phyloP scores from a whole-genome alignment of 805 yeast species.

The Cyberlindnera japonica region DNA sequence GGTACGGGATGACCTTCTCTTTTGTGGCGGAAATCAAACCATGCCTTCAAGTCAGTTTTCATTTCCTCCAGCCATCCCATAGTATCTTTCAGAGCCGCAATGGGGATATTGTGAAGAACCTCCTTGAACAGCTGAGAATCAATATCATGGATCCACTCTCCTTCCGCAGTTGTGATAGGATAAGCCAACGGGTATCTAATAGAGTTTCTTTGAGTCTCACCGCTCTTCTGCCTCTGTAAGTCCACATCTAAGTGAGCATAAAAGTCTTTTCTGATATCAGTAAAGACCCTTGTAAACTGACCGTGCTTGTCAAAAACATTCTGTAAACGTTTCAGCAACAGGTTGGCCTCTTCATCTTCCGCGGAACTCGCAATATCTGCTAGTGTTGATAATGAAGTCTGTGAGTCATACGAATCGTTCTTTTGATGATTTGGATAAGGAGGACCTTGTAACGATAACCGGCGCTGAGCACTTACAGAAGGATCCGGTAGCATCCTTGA shows the following conservation, averaged over 20 bases:
- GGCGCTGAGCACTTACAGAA: slow-evolving; percentile 3
- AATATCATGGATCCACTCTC: not conserved
- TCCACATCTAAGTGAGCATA: slow-evolving; percentile 8
- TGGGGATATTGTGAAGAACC: slow-evolving; percentile 8
- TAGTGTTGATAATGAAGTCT: slow-evolving; percentile 22
- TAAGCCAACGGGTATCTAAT: not conserved
- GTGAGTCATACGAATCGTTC: slow-evolving; percentile 24
- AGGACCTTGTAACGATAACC: slow-evolving; percentile 14
- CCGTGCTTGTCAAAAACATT: slow-evolving; percentile 12
- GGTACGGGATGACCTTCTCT: not conserved
- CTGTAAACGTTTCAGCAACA: slow-evolving; percentile 13
- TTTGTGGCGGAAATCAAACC: slow-evolving; percentile 13
- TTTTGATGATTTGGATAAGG: slow-evolving; percentile 15
- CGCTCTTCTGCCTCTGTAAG: not conserved
- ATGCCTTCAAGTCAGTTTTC: slow-evolving; percentile 10
- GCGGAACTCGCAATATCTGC: slow-evolving; percentile 25
- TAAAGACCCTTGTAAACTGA: slow-evolving; percentile 13
- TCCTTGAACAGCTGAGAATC: not conserved
- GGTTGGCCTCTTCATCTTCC: not conserved
- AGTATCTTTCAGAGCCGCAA: slow-evolving; percentile 5
- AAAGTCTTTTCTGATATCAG: slow-evolving; percentile 22
- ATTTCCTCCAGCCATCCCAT: slow-evolving; percentile 4
- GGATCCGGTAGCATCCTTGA: not conserved
- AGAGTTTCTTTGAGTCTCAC: not conserved
- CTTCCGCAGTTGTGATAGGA: not conserved